These are phyloP conservation scores for Allium cepa DNA, from an alignment of 106 monocot species.

Conservation along the genomic window DNA sequence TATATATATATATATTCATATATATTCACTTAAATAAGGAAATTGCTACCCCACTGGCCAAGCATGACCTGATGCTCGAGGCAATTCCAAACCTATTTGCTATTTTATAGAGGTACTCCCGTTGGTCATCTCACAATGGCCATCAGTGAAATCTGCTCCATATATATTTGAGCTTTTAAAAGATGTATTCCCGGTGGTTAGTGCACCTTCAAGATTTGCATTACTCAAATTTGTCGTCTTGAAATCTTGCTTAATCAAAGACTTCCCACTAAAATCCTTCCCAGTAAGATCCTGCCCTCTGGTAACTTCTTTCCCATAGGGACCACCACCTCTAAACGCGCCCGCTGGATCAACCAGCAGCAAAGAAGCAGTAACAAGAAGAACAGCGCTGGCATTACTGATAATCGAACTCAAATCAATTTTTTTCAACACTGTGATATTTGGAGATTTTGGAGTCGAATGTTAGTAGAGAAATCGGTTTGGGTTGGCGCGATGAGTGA, in stretches of 20 bases:
- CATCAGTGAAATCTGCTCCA: conserved; percentile 96
- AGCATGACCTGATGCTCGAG: too few relatives aligned
- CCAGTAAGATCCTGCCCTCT: conserved; percentile 93
- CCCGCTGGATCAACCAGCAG: conserved; percentile 51
- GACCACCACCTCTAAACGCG: conserved; percentile 82
- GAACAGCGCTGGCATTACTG: conserved; percentile 8
- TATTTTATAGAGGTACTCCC: too few relatives aligned
- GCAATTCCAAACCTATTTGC: too few relatives aligned
- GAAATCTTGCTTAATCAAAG: conserved; percentile 85
- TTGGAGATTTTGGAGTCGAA: neutral
- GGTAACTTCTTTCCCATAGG: conserved; percentile 77
- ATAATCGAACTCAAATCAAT: conserved; percentile 1
- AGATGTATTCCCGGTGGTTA: conserved; percentile 88
- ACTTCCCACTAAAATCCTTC: conserved; percentile 92
- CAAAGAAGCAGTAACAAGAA: conserved; percentile 45
- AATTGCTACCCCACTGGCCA: too few relatives aligned
- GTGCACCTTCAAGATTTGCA: conserved; percentile 93
- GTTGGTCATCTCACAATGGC: too few relatives aligned
- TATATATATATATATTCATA: too few relatives aligned
- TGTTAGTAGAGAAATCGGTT: conserved; percentile 2
- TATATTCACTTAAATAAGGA: too few relatives aligned
- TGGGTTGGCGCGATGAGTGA: neutral
- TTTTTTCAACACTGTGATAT: neutral
- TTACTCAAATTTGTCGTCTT: conserved; percentile 92
- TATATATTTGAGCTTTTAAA: conserved; percentile 68